Base-by-base conservation (phyloP, 2,329 filamentous ascomycete species). In the Dactylellina parvicollis region DNA sequence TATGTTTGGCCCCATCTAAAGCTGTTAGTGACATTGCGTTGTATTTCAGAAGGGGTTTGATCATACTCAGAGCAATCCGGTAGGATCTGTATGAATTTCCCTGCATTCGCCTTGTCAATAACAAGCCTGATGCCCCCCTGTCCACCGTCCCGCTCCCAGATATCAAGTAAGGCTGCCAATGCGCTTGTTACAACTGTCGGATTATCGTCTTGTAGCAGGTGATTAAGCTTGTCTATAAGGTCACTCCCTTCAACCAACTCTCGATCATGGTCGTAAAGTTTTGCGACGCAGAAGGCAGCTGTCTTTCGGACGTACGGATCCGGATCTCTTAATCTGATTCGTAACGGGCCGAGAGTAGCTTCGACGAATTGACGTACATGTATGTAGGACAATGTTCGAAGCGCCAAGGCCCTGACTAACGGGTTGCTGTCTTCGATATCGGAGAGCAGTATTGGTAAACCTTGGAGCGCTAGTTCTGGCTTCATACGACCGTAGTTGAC, bases 261-360 rank as follows among this genome's bases (percentile, higher is more conserved):
- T 80, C 89, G 89, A 81, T 99, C 94, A 79, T 99, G 95, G 79
- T 99, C 95, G 82, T 99, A 99, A 42, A 99, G 86, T 82, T 99
- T 99, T 30, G 95, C 94, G 44, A 99, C 95, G 78, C 91, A 96
- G 80, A 96, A 96, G 1, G 94, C 93, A 1, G 95, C 94, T 1
- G 95, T 98, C 82, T 99, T 99, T 76, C 95, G 92, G 24, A 99
- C 95, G 80, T 99, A 99, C 1, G 95, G 94, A 80, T 99, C 95
- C 44, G 87, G 80, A 79, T 99, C 95, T 79, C 88, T 88, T 75
- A 99, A 87, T 54, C 97, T 85, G 57, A 87, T 86, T 82, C 94
- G 96, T 62, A 96, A 87, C 28, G 95, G 88, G 9, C 90, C 89
- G 3, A 97, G 88, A 0, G 92, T 96, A 10, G 92, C 90, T 81